Base-by-base conservation (phyloP, 257 asterid genomes). In the Solanum ahanhuiri region DNA sequence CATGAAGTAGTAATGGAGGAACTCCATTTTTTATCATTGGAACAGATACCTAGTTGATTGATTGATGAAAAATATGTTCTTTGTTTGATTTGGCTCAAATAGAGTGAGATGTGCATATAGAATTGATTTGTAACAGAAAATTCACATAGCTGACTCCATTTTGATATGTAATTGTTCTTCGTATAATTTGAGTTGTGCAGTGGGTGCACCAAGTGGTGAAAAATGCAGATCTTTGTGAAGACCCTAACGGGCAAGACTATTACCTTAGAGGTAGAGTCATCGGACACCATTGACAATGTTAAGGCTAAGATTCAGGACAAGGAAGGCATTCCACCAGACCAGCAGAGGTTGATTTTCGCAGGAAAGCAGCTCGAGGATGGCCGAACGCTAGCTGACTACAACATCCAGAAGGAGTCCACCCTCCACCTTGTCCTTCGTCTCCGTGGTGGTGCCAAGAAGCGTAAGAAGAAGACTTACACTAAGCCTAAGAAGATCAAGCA, bases 391-490 rank as follows among this genome's bases (percentile, higher is more conserved):
- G 81, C 81, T 73, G 81, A 73, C 81, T 73, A 73, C 51, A 73
- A 73, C 81, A 73, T 73, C 54, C 81, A 73, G 54, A 73, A 73
- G 81, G 81, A 73, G 10, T 73, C 81, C 31, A 73, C 81, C 31
- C 81, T 73, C 54, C 81, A 73, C 30, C 81, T 73, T 35, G 81
- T 73, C 54, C 81, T 73, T 73, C 81, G 81, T 10, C 81, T 73
- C 30, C 81, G 91, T 25, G 91, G 91, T 83, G 91, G 91, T 15
- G 91, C 91, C 2, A 89, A 87, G 86, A 89, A 89, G 87, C 88
- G 91, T 20, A 89, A 89, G 91, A 89, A 89, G 90, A 89, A 89
- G 91, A 89, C 91, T 77, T 89, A 89, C 88, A 89, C 91, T 28
- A 89, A 89, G 86, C 91, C 91, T 5, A 89, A 89, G 88, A 89